Percentiles rank a stretch among this genome's conserved stretches.
Evolutionary conservation across 345 rosid genomes (phyloP).

Genomic region (Cardiospermum halicacabum): DNA sequence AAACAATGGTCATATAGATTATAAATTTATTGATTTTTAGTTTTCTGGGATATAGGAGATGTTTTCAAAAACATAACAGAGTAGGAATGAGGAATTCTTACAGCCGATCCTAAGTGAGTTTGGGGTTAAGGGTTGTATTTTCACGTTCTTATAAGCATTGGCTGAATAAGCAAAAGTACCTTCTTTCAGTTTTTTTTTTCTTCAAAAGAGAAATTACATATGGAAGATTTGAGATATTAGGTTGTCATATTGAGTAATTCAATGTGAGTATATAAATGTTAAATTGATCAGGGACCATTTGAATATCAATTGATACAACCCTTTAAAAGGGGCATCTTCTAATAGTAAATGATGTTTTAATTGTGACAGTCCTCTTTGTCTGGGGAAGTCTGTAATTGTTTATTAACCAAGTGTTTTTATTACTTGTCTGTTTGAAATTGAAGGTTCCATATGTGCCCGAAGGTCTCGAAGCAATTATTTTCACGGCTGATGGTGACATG

Average conservation of each 20-base stretch:
- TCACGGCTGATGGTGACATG: conserved; percentile 99
- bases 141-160: not conserved
- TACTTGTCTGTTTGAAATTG: conserved; percentile 17
- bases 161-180: not conserved
- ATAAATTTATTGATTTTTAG: not conserved
- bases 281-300: not conserved
- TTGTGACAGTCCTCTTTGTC: not conserved
- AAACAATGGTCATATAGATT: not conserved
- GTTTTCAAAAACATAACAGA: too few relatives aligned
- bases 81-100: too few relatives aligned
- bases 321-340: not conserved
- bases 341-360: not conserved
- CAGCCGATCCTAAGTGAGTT: too few relatives aligned
- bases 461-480: conserved; percentile 96
- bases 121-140: not conserved
- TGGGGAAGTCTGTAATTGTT: not conserved
- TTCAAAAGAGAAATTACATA: not conserved
- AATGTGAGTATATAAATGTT: not conserved
- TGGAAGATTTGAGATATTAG: not conserved
- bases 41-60: too few relatives aligned
- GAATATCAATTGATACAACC: not conserved
- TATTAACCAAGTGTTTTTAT: not conserved
- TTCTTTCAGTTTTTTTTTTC: not conserved
- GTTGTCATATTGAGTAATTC: not conserved
- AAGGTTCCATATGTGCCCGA: conserved; percentile 93